Evolutionary conservation across 805 yeast species (phyloP), one percentile per base, ranked within the genome.

Genomic region (Ogataea pini): DNA sequence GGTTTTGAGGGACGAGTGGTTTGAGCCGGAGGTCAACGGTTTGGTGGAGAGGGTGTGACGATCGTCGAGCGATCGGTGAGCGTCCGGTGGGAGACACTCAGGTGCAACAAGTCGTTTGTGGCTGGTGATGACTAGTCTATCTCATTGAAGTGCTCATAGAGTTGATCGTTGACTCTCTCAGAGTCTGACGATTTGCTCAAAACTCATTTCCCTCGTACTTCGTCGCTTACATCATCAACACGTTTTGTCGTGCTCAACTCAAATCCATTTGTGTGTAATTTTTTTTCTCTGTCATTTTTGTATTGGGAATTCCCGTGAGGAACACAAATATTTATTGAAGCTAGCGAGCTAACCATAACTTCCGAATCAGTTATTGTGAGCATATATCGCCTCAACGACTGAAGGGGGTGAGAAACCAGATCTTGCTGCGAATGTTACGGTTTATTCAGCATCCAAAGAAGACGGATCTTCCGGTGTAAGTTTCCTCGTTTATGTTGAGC

Each of bases 1-100:
- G 8, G 59, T 73, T 1, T 66, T 91, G 36, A 72, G 62, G 42
- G 50, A 52, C 1, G 76, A 76, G 48, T 90, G 96, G 96, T 86
- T 91, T 63, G 66, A 73, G 49, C 96, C 96, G 0, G 77, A 72
- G 2, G 39, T 47, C 8, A 59, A 73, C 55, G 62, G 61, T 3
- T 58, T 78, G 22, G 51, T 58, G 18, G 80, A 74, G 54, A 69
- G 65, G 7, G 69, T 68, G 10, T 59, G 43, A 39, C 13, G 14
- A n/a, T n/a, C n/a, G n/a, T n/a, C n/a, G n/a, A n/a, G n/a, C n/a
- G n/a, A n/a, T n/a, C n/a, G n/a, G n/a, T n/a, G n/a, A n/a, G n/a
- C n/a, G n/a, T n/a, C n/a, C n/a, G n/a, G n/a, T n/a, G n/a, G n/a
- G n/a, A n/a, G n/a, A n/a, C n/a, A n/a, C 18, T 14, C 37, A 9